Evolutionary conservation across 805 yeast species (phyloP).

Genomic region (Ogataea haglerorum): DNA sequence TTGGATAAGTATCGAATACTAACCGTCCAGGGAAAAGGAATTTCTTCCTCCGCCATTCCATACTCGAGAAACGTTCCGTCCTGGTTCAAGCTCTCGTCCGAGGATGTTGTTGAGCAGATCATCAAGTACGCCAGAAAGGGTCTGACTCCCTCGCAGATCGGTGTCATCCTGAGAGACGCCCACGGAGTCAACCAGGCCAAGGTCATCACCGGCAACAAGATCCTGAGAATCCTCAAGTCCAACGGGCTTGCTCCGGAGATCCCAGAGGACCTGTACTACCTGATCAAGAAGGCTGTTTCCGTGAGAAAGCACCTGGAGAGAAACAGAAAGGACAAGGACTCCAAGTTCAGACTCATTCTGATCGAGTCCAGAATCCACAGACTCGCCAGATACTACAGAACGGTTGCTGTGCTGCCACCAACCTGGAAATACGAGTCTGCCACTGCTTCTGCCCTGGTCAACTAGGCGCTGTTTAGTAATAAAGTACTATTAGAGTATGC

Average conservation of each 20-base stretch:
- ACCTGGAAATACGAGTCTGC: constrained; percentile 99
- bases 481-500: background rate
- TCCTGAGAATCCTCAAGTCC: constrained; percentile 97
- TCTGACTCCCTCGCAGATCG: constrained; percentile 98
- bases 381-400: constrained; percentile 99
- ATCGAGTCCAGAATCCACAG: constrained; percentile 99
- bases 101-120: constrained; percentile 95
- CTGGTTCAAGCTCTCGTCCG: constrained; percentile 98
- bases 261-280: constrained; percentile 99
- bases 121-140: constrained; percentile 99
- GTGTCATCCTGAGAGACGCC: constrained; percentile 99
- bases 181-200: constrained; percentile 99
- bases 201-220: constrained; percentile 98
- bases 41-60: constrained; percentile 98
- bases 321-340: constrained; percentile 99
- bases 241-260: constrained; percentile 99
- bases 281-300: constrained; percentile 98
- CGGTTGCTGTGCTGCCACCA: constrained; percentile 98
- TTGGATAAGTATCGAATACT: constrained; percentile 29
- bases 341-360: constrained; percentile 99
- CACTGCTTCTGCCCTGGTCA: constrained; percentile 99
- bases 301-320: constrained; percentile 99
- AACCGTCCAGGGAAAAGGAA: constrained; percentile 87
- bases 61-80: constrained; percentile 98
- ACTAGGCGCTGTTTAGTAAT: constrained; percentile 50